phyloP scores from a whole-genome alignment of 2,329 filamentous ascomycete species.

The Hyphodiscus sp. region DNA sequence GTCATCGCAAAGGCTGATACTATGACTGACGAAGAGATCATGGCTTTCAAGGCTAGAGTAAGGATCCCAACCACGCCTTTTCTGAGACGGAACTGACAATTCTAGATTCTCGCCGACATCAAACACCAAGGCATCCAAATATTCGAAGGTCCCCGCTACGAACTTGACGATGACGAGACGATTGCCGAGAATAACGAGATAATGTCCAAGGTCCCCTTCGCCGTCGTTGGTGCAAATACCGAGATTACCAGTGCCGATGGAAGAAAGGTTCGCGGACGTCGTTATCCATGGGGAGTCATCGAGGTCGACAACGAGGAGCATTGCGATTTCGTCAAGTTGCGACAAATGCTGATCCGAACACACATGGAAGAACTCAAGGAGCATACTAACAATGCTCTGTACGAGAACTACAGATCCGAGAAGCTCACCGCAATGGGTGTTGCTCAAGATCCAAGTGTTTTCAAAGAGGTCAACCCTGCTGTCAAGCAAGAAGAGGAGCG shows the following conservation, averaged over 20 bases:
- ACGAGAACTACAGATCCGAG: slow-evolving; percentile 99
- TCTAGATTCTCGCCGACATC: slow-evolving; percentile 93
- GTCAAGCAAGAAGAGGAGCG: slow-evolving; percentile 99
- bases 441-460: slow-evolving; percentile 95
- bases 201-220: slow-evolving; percentile 99
- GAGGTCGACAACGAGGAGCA: slow-evolving; percentile 99
- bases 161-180: slow-evolving; percentile 98
- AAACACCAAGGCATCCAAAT: slow-evolving; percentile 97
- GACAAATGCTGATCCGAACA: slow-evolving; percentile 99
- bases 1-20: slow-evolving; percentile 99
- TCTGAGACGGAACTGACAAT: slow-evolving; percentile 11
- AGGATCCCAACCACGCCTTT: slow-evolving; percentile 30
- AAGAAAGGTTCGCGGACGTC: slow-evolving; percentile 89
- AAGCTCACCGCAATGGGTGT: slow-evolving; percentile 99
- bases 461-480: slow-evolving; percentile 99
- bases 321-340: slow-evolving; percentile 99
- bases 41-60: slow-evolving; percentile 92
- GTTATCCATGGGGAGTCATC: slow-evolving; percentile 97
- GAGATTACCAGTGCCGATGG: slow-evolving; percentile 90
- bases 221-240: slow-evolving; percentile 92
- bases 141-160: slow-evolving; percentile 96
- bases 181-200: slow-evolving; percentile 99
- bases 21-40: slow-evolving; percentile 92
- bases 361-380: slow-evolving; percentile 99
- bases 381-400: slow-evolving; percentile 97